Percentiles rank a stretch among this genome's conserved stretches.
Evolutionary conservation across 208 protist genomes (phyloP).

Genomic region (Borovskyia barvae): DNA sequence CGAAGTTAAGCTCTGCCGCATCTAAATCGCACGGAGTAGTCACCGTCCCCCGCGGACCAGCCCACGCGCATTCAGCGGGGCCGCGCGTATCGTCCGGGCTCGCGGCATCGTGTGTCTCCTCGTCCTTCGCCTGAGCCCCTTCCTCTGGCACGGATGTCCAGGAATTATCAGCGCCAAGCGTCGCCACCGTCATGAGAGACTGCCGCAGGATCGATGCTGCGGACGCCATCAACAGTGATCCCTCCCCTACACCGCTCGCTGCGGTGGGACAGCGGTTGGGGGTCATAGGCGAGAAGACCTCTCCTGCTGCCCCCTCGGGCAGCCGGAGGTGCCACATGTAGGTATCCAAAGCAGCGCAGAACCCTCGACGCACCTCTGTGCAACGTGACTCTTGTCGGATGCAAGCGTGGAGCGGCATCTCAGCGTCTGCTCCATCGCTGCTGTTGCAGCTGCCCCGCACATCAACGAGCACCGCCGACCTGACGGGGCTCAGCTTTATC

Average conservation of each 20-base stretch:
- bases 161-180: too few relatives aligned
- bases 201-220: background rate
- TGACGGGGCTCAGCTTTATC: background rate
- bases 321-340: slow-evolving; percentile 7
- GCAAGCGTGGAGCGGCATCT: background rate
- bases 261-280: background rate
- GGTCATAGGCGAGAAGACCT: background rate
- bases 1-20: too few relatives aligned
- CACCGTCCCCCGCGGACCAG: too few relatives aligned
- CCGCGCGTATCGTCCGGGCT: too few relatives aligned
- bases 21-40: too few relatives aligned
- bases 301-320: background rate
- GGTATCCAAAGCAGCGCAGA: slow-evolving; percentile 1
- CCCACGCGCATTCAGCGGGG: too few relatives aligned
- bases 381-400: too few relatives aligned
- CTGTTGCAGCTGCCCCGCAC: background rate
- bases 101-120: too few relatives aligned
- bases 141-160: background rate
- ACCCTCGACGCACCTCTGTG: background rate
- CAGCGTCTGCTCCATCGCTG: background rate
- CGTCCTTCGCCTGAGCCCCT: background rate
- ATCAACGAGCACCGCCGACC: too few relatives aligned
- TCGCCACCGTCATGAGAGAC: background rate
- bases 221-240: slow-evolving; percentile 8
- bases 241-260: background rate